Evolutionary conservation across 495 filamentous ascomycete genomes (phyloP).

Genomic region (Neurospora intermedia): DNA sequence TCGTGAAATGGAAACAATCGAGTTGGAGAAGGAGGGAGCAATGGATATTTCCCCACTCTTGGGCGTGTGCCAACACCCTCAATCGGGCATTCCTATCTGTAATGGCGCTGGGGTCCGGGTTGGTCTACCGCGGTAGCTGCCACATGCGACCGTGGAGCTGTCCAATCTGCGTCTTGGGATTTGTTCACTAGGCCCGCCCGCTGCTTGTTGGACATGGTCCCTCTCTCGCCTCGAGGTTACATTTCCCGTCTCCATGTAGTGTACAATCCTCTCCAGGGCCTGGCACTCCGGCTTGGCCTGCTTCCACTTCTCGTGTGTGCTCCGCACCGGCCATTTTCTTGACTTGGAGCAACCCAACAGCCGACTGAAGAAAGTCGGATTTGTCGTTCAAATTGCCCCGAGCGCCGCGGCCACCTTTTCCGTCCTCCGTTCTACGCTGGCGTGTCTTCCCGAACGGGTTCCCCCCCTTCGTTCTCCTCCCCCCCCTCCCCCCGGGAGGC

Average conservation of each 20-base stretch:
- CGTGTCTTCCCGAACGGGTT: not conserved
- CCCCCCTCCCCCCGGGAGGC: not conserved
- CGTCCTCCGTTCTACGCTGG: not conserved
- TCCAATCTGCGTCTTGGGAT: not conserved
- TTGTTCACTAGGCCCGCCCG: not conserved
- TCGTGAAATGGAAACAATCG: not conserved
- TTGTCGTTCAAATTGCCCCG: constrained; percentile 3
- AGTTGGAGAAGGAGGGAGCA: not conserved
- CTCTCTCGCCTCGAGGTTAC: not conserved
- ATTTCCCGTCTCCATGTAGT: no score
- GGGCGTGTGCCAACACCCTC: not conserved
- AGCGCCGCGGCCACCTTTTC: not conserved
- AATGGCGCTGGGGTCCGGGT: not conserved
- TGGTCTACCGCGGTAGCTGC: not conserved
- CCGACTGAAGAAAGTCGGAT: constrained; percentile 7
- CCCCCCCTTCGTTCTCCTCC: not conserved
- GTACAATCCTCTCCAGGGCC: no score
- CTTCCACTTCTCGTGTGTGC: constrained; percentile 2
- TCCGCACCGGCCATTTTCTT: constrained; percentile 15
- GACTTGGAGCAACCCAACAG: constrained; percentile 12
- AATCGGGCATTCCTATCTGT: not conserved
- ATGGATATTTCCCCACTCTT: not conserved
- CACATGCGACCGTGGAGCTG: not conserved
- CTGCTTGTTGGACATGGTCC: not conserved
- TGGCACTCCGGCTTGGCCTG: constrained; percentile 1